Conservation (phyloP, 1,284 basidiomycete genomes). For the Athelia sp. region DNA sequence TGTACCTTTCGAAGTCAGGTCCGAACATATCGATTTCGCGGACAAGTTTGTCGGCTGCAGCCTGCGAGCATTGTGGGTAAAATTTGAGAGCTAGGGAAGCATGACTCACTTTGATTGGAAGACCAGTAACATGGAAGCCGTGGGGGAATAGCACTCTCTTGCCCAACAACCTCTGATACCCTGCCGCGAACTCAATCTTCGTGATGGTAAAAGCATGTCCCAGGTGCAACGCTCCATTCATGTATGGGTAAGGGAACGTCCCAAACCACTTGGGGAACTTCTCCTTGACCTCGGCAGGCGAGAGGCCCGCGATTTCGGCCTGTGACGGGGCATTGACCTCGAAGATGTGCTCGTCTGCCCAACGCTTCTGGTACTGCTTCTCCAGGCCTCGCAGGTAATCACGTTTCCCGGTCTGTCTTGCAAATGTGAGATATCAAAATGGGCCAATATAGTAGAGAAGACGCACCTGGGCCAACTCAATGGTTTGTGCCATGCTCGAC, state of each 20-base stretch:
- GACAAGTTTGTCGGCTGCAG: conserved; percentile 95
- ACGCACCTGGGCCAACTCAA: conserved; percentile 50
- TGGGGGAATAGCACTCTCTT: conserved; percentile 95
- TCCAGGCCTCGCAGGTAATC: conserved; percentile 85
- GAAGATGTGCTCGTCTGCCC: conserved; percentile 74
- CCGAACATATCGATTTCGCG: conserved; percentile 98
- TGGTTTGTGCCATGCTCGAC: conserved; percentile 44
- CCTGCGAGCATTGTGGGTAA: conserved; percentile 36
- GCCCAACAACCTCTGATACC: conserved; percentile 94
- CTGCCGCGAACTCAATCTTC: conserved; percentile 96
- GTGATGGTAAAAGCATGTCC: conserved; percentile 99
- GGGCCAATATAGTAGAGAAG: neutral
- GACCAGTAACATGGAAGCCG: conserved; percentile 95
- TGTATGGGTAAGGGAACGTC: conserved; percentile 94
- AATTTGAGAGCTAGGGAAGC: neutral
- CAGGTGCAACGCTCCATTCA: conserved; percentile 97
- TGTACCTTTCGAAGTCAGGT: conserved; percentile 81
- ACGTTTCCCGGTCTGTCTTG: conserved; percentile 80
- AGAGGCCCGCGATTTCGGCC: conserved; percentile 60
- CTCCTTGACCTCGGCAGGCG: conserved; percentile 56
- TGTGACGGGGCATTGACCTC: conserved; percentile 78
- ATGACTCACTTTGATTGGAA: conserved; percentile 91
- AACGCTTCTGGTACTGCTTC: conserved; percentile 77
- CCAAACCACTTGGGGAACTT: conserved; percentile 97
- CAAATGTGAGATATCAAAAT: conserved; percentile 5